These are phyloP conservation scores for Chlorella sp. DNA, from an alignment of 139 green algal species.

Conservation along the genomic window DNA sequence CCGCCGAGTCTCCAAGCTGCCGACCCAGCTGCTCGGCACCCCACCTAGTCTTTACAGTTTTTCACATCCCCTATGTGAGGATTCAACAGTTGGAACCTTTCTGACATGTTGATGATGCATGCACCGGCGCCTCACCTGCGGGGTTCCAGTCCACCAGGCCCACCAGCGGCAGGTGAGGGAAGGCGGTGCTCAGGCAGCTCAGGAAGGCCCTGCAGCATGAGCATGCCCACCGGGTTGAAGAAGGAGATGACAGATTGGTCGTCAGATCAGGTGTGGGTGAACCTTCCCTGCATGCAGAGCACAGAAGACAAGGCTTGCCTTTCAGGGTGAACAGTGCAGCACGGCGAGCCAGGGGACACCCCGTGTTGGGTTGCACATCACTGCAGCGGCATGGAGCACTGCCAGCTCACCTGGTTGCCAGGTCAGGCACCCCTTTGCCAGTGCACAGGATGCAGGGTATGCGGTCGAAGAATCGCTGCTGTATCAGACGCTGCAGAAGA, in stretches of 20 bases:
- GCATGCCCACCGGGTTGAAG: neutral
- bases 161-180: slow-evolving; percentile 51
- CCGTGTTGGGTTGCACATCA: neutral
- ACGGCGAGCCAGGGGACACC: too few species aligned
- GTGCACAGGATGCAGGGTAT: slow-evolving; percentile 77
- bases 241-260: neutral
- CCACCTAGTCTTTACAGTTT: too few species aligned
- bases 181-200: slow-evolving; percentile 44
- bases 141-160: slow-evolving; percentile 94
- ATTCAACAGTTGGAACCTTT: too few species aligned
- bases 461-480: slow-evolving; percentile 60
- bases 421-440: slow-evolving; percentile 84
- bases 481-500: slow-evolving; percentile 61
- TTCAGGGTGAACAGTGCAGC: neutral
- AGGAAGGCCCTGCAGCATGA: slow-evolving; percentile 57
- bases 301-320: too few species aligned
- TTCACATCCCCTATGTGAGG: too few species aligned
- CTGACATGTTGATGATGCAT: too few species aligned
- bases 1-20: too few species aligned
- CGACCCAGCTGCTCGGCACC: neutral
- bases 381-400: neutral
- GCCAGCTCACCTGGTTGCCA: slow-evolving; percentile 67
- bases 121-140: slow-evolving; percentile 39
- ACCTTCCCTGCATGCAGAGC: neutral
- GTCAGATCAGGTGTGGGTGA: neutral